Evolutionary conservation across 176 grass and related monocot genomes (phyloP).

Genomic region (Eleusine coracana): DNA sequence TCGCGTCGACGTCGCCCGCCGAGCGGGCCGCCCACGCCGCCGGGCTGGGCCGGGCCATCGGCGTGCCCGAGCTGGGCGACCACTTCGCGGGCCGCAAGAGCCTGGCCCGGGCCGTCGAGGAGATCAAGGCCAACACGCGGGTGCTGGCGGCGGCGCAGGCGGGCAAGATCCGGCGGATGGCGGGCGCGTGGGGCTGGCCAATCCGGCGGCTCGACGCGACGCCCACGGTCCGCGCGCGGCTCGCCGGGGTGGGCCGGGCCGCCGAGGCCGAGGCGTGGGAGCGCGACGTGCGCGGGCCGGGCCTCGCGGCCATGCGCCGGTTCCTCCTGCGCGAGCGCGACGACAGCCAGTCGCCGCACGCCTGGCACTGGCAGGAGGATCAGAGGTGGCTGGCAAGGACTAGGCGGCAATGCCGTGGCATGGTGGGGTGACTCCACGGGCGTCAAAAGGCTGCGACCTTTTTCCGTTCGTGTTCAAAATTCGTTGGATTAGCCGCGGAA

Average conservation of each 20-base stretch:
- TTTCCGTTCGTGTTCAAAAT: neutral
- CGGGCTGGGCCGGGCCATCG: slow-evolving; percentile 79
- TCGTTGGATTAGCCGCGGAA: slow-evolving; percentile 33
- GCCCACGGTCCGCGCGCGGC: slow-evolving; percentile 49
- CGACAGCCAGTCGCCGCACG: neutral
- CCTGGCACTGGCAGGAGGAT: neutral
- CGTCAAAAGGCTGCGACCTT: slow-evolving; percentile 37
- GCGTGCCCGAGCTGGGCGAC: slow-evolving; percentile 69
- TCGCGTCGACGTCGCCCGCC: slow-evolving; percentile 45
- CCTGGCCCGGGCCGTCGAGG: slow-evolving; percentile 52
- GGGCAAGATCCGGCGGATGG: slow-evolving; percentile 73
- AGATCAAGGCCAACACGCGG: slow-evolving; percentile 86
- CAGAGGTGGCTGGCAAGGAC: slow-evolving; percentile 10
- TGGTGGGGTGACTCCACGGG: slow-evolving; percentile 24
- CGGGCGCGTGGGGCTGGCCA: slow-evolving; percentile 63
- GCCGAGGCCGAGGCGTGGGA: slow-evolving; percentile 58
- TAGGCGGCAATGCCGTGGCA: slow-evolving; percentile 47
- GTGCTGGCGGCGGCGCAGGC: slow-evolving; percentile 69
- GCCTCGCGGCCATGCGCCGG: slow-evolving; percentile 49
- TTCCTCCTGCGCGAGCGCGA: slow-evolving; percentile 36
- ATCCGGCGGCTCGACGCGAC: slow-evolving; percentile 74
- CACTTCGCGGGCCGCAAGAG: slow-evolving; percentile 52
- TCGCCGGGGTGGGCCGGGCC: slow-evolving; percentile 39
- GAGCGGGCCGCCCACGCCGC: slow-evolving; percentile 62
- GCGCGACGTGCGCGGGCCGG: slow-evolving; percentile 63